These are phyloP conservation scores for Pseudogymnoascus verrucosus DNA, from an alignment of 2,329 filamentous ascomycete species.

Conservation along the genomic window DNA sequence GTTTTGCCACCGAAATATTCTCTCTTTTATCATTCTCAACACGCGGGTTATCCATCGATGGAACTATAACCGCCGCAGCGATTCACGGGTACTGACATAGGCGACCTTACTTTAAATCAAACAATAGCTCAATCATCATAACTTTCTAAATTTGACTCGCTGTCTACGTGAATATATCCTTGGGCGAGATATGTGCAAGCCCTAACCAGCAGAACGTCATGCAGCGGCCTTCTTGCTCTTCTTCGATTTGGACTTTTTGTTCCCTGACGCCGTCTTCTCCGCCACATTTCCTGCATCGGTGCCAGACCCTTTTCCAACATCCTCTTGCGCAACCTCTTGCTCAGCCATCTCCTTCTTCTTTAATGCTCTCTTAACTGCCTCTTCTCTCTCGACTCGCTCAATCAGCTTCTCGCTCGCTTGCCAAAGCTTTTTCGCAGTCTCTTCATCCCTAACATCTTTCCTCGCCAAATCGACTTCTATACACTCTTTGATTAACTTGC, in stretches of 20 bases:
- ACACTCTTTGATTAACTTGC: slow-evolving; percentile 82
- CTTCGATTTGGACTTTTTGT: neutral
- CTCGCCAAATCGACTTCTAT: slow-evolving; percentile 64
- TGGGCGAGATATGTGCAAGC: neutral
- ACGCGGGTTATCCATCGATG: neutral
- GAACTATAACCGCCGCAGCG: neutral
- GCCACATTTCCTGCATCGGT: neutral
- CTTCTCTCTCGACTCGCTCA: slow-evolving; percentile 71
- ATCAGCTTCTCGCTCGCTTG: slow-evolving; percentile 80
- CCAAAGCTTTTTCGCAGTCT: slow-evolving; percentile 78
- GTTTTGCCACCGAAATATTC: neutral
- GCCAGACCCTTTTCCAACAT: slow-evolving; percentile 13
- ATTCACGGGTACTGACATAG: neutral
- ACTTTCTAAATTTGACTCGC: neutral
- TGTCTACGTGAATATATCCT: neutral
- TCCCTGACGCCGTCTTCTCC: slow-evolving; percentile 2
- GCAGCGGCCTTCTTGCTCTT: neutral
- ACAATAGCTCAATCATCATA: neutral
- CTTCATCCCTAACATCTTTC: slow-evolving; percentile 69
- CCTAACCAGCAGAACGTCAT: neutral
- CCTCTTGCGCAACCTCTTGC: slow-evolving; percentile 20
- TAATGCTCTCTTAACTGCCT: slow-evolving; percentile 46
- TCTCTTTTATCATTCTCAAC: neutral
- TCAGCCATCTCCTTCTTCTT: slow-evolving; percentile 33
- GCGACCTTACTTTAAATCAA: neutral